Evolutionary conservation across 78 protist species (phyloP), one percentile per base, ranked within the genome.

Genomic region (Paulinella micropora): DNA sequence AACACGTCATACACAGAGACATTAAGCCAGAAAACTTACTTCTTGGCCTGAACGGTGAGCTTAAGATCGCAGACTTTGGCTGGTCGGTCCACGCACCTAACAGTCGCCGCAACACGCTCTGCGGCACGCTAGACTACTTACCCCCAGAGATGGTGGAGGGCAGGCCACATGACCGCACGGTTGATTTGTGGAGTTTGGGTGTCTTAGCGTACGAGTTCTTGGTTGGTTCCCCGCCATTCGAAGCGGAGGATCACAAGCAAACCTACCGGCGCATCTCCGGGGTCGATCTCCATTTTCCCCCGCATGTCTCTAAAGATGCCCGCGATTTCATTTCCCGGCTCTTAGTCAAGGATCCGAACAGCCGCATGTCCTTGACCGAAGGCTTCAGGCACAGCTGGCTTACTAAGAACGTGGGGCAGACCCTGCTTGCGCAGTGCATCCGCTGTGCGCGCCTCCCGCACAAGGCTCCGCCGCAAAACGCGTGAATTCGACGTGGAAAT

Each of bases 11-110:
- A 32, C 99, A 98, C 90, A 90, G 99, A 0, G 99, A 98, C 92
- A 95, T 98, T 89, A 98, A 98, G 92, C 97, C 98, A 3, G 98
- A 96, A 38, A 96, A 96, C 86, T 90, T 96, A 1, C 93, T 96
- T 3, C 40, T 94, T 2, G 94, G 83, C 84, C 32, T 2, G 23
- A n/a, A 92, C 32, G 97, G 95, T 3, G 94, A 95, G 31, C 83
- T 98, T 34, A 97, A 97, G 92, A 91, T 98, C 36, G 99, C 97
- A 0, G 99, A 98, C 87, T 98, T 98, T 41, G 99, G 99, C 37
- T 97, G 98, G 98, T 90, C 95, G 3, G 97, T 95, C n/a, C 96
- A 94, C 87, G 93, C 96, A 9, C 95, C 92, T 29, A 83, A 83
- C 37, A 37, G 35, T 4, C 37, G 69, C 15, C 92, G 97, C 73